Evolutionary conservation across 306 rosid genomes (phyloP), one percentile per base, ranked within the genome.

Genomic region (Vigna mungo): DNA sequence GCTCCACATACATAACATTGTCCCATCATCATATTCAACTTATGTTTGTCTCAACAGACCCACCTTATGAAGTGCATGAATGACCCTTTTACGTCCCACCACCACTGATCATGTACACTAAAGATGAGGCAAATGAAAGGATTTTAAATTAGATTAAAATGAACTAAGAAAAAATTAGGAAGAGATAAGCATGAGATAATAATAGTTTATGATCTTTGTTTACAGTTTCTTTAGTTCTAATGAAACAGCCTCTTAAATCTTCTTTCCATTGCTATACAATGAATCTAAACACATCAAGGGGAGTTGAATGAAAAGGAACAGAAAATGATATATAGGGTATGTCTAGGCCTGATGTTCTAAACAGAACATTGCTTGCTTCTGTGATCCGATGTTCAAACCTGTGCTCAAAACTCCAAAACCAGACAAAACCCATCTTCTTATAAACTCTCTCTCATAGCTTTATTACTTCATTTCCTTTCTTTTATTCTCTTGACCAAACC

Each of bases 1-100:
- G 89, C 87, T 86, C 87, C 92, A 85, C 84, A 47, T 71, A 80
- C 83, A 88, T 84, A 62, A 89, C 81, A 68, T 49, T 85, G 89
- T 84, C 81, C 76, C 81, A 77, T 90, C 87, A 75, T 86, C 83
- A 75, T 82, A 85, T 81, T 80, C 85, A 75, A 83, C 64, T 1
- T 15, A 78, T 72, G 87, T 78, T 83, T 78, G 77, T 85, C 85
- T 82, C 59, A 37, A 59, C 54, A 72, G 71, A 53, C 71, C 83
- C 74, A 78, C 81, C 76, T 71, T 85, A 72, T 60, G 43, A 82
- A 86, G 87, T 89, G 90, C 88, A 68, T 79, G 77, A 84, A 70
- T 75, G 63, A 20, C 76, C 86, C 86, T 69, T 77, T 77, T 80
- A 80, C 72, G 48, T 65, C 85, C 76, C 84, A 76, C 75, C 62